These are phyloP conservation scores for Chlorella sorokiniana DNA, from an alignment of 139 green algal genomes.

Conservation along the genomic window DNA sequence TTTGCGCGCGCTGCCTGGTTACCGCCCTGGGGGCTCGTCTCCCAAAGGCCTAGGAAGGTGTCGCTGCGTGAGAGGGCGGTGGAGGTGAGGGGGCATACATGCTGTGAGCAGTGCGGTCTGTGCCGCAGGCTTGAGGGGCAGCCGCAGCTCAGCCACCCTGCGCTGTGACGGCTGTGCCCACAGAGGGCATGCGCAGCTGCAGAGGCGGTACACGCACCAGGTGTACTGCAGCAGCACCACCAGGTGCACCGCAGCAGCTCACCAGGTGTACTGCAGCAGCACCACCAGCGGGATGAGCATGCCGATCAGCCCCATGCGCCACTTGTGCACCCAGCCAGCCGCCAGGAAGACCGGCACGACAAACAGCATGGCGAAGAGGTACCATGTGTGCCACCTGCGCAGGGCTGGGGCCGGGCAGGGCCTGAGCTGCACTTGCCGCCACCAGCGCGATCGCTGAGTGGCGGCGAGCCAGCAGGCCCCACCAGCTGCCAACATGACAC, in stretches of 20 bases:
- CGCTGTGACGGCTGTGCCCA: no score
- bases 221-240: no score
- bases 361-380: slow-evolving; percentile 27
- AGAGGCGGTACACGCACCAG: no score
- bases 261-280: slow-evolving; percentile 38
- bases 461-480: no score
- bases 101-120: background rate
- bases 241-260: no score
- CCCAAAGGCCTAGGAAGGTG: slow-evolving; percentile 7
- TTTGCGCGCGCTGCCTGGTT: background rate
- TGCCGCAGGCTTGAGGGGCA: no score
- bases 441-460: no score
- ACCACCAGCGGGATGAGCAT: slow-evolving; percentile 29
- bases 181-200: no score
- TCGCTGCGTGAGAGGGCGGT: slow-evolving; percentile 11
- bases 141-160: background rate
- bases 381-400: background rate
- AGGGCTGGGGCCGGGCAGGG: background rate
- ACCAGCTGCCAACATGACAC: no score
- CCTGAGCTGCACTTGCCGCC: background rate
- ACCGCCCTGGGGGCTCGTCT: background rate
- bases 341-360: slow-evolving; percentile 29
- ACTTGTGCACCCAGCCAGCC: slow-evolving; percentile 32
- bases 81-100: background rate
- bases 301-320: slow-evolving; percentile 40